phyloP scores from a whole-genome alignment of 352 stramenopile genomes.

The Pythium rhizo-oryzae region DNA sequence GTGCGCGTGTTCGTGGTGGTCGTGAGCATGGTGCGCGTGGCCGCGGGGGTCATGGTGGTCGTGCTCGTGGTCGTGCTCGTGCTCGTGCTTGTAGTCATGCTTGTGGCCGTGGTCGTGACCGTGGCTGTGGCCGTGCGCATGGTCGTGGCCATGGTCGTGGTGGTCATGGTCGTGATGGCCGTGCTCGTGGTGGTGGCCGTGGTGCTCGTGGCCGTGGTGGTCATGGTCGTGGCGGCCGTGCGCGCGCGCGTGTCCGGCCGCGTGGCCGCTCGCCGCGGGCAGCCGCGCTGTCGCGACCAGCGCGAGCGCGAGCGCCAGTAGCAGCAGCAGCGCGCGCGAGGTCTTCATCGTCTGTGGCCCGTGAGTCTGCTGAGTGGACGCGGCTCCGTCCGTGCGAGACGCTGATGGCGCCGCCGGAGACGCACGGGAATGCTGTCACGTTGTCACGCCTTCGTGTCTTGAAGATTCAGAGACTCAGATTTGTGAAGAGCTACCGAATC shows the following conservation, averaged over 20 bases:
- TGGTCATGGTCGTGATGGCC: not conserved
- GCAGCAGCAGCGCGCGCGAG: conserved; percentile 6
- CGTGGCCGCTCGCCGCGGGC: not conserved
- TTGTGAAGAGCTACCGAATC: not conserved
- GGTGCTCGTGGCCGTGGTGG: not conserved
- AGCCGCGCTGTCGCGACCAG: not conserved
- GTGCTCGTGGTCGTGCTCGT: not conserved
- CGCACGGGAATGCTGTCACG: not conserved
- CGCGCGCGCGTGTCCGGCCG: not conserved
- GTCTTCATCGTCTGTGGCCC: not conserved
- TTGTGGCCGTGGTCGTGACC: not conserved
- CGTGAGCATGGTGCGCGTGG: not conserved
- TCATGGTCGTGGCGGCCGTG: not conserved
- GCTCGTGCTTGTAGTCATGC: not conserved
- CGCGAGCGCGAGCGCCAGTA: conserved; percentile 6
- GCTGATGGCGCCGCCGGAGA: no score
- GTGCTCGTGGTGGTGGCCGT: not conserved
- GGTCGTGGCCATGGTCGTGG: not conserved
- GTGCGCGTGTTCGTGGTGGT: not conserved
- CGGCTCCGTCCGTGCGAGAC: no score
- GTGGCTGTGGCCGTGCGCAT: not conserved
- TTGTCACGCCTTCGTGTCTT: not conserved
- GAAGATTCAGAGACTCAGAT: conserved; percentile 23
- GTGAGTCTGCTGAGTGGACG: no score
- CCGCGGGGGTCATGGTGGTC: not conserved